These are phyloP conservation scores for Yarrowia sp. DNA, from an alignment of 805 yeast species.

Conservation along the genomic window DNA sequence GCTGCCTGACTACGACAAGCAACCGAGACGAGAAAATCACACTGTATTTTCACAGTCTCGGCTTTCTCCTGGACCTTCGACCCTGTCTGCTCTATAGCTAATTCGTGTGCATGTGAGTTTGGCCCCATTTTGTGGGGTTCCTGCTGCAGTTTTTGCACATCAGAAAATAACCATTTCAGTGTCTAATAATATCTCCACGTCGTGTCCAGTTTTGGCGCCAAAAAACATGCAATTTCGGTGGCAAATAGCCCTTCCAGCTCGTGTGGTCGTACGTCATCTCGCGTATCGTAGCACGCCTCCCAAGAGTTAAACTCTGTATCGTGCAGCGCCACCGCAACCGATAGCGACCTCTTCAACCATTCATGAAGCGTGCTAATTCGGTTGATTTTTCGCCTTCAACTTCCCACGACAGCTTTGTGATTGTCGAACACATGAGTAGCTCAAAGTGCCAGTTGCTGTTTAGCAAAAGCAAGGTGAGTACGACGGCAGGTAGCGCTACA, in stretches of 20 bases:
- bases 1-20: too few relatives aligned
- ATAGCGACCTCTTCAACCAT: slow-evolving; percentile 23
- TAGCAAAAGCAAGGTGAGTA: slow-evolving; percentile 26
- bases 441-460: slow-evolving; percentile 25
- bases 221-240: too few relatives aligned
- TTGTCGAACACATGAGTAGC: slow-evolving; percentile 22
- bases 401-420: slow-evolving; percentile 22
- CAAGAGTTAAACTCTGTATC: slow-evolving; percentile 22
- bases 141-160: too few relatives aligned
- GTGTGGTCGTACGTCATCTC: not conserved
- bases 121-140: too few relatives aligned
- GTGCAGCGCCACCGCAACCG: slow-evolving; percentile 26
- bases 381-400: slow-evolving; percentile 13
- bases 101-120: too few relatives aligned
- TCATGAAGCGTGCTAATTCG: slow-evolving; percentile 23
- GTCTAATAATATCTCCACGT: too few relatives aligned
- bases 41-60: too few relatives aligned
- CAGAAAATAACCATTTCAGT: too few relatives aligned
- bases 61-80: too few relatives aligned
- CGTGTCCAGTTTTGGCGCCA: too few relatives aligned
- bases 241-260: not conserved
- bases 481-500: not conserved
- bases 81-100: too few relatives aligned
- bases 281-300: slow-evolving; percentile 1
- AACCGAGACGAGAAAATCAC: too few relatives aligned